Evolutionary conservation across 768 basidiomycete species (phyloP), one percentile per base, ranked within the genome.

Genomic region (Kwoniella botswanensis): DNA sequence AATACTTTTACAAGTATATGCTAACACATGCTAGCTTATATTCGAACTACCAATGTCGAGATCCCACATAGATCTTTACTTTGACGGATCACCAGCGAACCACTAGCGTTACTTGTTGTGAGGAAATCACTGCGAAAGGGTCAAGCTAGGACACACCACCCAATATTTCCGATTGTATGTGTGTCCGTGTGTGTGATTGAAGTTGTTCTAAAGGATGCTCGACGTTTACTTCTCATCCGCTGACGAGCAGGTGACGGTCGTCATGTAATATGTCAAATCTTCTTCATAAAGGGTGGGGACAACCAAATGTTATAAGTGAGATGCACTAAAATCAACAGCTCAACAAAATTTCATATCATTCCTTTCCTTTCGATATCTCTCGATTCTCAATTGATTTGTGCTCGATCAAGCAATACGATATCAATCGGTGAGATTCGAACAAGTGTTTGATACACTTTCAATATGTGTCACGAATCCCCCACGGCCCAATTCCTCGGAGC

Each of bases 391-490:
- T 7, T 35, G 35, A 7, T 35, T 35, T 35, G 35, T 35, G 6
- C 35, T 7, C 35, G 35, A 35, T 35, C 35, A 35, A 1, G 35
- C 35, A 35, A 9, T 35, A 35, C 35, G 6, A 35, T 6, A 35
- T 35, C 35, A 35, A 7, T 7, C 7, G 6, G 6, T 7, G 6
- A 35, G 35, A 35, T 6, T 35, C 4, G 35, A 35, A 35, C 35
- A 7, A 50, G 46, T 50, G 5, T 50, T 50, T 17, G 13, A 18
- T 50, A 15, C 46, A 18, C 46, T 55, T 2, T 9, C 52, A 63
- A 22, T 2, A 74, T 77, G 76, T 77, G 76, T 57, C 76, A 77
- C 61, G 63, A 67, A 24, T 70, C 73, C 3, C 76, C 76, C 17
- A 63, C 79, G 9, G 72, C 79, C 10, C 68, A 70, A 24, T 61